Base-by-base conservation (phyloP, 2,329 filamentous ascomycete species). In the Xylaria sp. region DNA sequence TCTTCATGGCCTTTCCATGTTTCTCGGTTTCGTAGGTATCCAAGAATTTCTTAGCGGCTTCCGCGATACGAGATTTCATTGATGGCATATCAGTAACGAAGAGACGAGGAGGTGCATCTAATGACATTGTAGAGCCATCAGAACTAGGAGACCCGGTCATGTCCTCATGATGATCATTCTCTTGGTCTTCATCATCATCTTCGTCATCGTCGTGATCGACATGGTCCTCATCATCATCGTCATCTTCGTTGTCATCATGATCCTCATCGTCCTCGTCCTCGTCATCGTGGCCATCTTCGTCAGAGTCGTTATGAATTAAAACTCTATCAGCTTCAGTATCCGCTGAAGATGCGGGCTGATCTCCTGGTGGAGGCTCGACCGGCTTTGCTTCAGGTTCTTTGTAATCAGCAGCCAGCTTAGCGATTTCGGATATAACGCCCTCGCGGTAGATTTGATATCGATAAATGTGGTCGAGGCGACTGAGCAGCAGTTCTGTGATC, bases 401-500 rank as follows among this genome's bases (percentile, higher is more conserved):
- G 54, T 84, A 79, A 53, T 81, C 76, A 54, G 78, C 83, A 0
- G 92, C 89, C 33, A 99, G 81, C 73, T 93, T 94, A 31, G 88
- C 84, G 54, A 99, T 96, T 75, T 99, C 94, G 1, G 90, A 84
- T 69, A 98, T 94, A 45, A 99, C 95, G 37, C 95, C 95, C 78
- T 99, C 96, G 0, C 95, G 91, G 73, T 99, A 96, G 70, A 99
- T 94, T 71, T 99, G 96, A 71, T 97, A 96, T 25, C 92, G 89
- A 74, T 99, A 99, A 31, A 98, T 91, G 21, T 89, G 84, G 66
- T 94, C 92, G 5, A 99, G 81, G 17, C 96, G 89, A 71, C 89
- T 89, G 63, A 97, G 84, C 0, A 99, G 84, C 5, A 99, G 82
- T 75, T 97, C 94, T 0, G 94, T 92, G 38, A 94, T 94, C 73